Evolutionary conservation across 768 basidiomycete species (phyloP).

Genomic region (Brasilioporus rufonigricans): DNA sequence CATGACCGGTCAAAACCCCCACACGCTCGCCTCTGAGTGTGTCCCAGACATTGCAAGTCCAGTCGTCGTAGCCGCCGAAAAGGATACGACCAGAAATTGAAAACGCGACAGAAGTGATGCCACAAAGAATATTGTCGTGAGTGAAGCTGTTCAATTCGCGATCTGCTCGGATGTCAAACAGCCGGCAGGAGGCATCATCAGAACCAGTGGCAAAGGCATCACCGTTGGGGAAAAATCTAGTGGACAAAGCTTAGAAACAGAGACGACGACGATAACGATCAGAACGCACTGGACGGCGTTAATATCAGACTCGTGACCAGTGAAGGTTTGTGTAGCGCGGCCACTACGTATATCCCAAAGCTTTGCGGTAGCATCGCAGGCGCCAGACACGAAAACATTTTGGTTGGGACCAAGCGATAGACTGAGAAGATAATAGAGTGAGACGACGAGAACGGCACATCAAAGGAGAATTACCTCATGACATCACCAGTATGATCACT

Average conservation of each 20-base stretch:
- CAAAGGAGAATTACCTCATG: constrained; percentile 73
- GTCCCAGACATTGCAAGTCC: constrained; percentile 99
- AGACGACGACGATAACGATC: neutral
- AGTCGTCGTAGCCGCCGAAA: constrained; percentile 99
- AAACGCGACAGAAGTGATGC: constrained; percentile 98
- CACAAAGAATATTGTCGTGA: constrained; percentile 98
- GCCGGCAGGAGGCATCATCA: constrained; percentile 96
- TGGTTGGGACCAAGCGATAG: constrained; percentile 92
- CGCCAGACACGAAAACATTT: constrained; percentile 97
- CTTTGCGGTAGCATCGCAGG: constrained; percentile 97
- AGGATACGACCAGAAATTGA: constrained; percentile 96
- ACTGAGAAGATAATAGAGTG: constrained; percentile 41
- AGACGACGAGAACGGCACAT: constrained; percentile 8
- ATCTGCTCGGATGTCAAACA: constrained; percentile 98
- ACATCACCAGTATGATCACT: constrained; percentile 99
- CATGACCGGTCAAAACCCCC: constrained; percentile 95
- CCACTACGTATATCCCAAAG: constrained; percentile 99
- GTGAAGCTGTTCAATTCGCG: constrained; percentile 96
- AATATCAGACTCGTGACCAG: constrained; percentile 98
- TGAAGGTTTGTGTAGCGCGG: constrained; percentile 97
- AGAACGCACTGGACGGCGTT: constrained; percentile 98
- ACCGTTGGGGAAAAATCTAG: constrained; percentile 98
- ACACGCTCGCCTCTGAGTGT: constrained; percentile 98
- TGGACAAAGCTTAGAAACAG: constrained; percentile 8
- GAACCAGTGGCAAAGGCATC: constrained; percentile 99